phyloP scores from a whole-genome alignment of 768 basidiomycete genomes.

The Pleurotus pulmonarius region DNA sequence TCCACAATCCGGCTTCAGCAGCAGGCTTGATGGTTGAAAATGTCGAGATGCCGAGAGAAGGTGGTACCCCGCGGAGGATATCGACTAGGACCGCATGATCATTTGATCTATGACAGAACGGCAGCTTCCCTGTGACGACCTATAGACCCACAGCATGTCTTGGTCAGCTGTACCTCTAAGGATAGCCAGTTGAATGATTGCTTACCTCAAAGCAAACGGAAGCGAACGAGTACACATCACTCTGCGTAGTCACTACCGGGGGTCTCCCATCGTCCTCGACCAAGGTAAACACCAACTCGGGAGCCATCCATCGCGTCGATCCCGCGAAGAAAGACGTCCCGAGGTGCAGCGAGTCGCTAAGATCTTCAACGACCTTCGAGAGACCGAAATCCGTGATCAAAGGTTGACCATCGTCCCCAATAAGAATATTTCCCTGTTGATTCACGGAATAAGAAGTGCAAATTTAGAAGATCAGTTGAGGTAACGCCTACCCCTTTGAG shows the following conservation, averaged over 20 bases:
- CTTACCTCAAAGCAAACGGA: constrained; percentile 57
- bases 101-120: constrained; percentile 50
- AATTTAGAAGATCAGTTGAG: not conserved
- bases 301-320: constrained; percentile 54
- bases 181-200: no score
- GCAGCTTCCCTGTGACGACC: constrained; percentile 49
- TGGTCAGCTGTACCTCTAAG: not conserved
- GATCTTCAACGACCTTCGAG: constrained; percentile 53
- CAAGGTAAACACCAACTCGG: constrained; percentile 49
- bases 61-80: constrained; percentile 47
- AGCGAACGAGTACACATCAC: constrained; percentile 60
- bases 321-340: constrained; percentile 43
- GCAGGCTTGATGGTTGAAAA: constrained; percentile 11
- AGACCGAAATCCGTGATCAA: constrained; percentile 63
- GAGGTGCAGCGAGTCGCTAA: constrained; percentile 33
- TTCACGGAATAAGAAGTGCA: not conserved
- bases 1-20: constrained; percentile 37
- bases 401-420: constrained; percentile 46
- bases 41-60: constrained; percentile 29
- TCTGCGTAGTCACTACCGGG: constrained; percentile 45
- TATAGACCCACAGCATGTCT: constrained; percentile 14
- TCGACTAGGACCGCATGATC: constrained; percentile 56
- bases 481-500: constrained; percentile 48
- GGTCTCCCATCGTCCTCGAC: constrained; percentile 40
- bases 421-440: constrained; percentile 51